Conservation (phyloP, 2,329 filamentous ascomycete species). For the Hypoxylon sp. region DNA sequence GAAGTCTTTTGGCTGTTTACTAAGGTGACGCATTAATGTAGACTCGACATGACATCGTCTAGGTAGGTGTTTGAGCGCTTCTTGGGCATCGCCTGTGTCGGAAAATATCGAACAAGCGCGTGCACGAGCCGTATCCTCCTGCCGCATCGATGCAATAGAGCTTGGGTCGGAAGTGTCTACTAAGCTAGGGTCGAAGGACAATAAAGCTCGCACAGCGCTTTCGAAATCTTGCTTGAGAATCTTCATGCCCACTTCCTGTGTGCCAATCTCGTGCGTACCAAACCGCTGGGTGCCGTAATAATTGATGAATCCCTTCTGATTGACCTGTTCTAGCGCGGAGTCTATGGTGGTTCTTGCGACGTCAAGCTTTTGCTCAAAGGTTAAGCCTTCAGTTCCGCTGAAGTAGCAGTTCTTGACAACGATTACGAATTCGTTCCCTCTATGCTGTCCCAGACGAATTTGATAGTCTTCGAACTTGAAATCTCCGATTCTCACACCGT, state of each 20-base stretch:
- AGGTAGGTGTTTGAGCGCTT: slow-evolving; percentile 79
- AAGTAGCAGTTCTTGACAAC: slow-evolving; percentile 89
- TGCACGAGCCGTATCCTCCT: slow-evolving; percentile 85
- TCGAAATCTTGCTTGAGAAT: slow-evolving; percentile 87
- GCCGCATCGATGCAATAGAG: slow-evolving; percentile 66
- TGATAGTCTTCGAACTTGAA: slow-evolving; percentile 81
- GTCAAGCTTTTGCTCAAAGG: slow-evolving; percentile 64
- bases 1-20: slow-evolving; percentile 74
- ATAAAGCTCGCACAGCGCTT: slow-evolving; percentile 82
- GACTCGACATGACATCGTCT: slow-evolving; percentile 85
- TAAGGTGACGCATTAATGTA: slow-evolving; percentile 83
- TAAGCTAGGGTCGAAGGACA: slow-evolving; percentile 78
- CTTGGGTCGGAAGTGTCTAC: slow-evolving; percentile 66
- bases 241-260: slow-evolving; percentile 85
- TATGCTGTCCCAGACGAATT: slow-evolving; percentile 85
- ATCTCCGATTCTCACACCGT: slow-evolving; percentile 79
- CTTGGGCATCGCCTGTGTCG: slow-evolving; percentile 69
- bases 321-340: slow-evolving; percentile 76
- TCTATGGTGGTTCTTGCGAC: slow-evolving; percentile 66
- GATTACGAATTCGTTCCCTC: slow-evolving; percentile 93
- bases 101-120: slow-evolving; percentile 83
- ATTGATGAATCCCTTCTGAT: slow-evolving; percentile 88
- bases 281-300: slow-evolving; percentile 99
- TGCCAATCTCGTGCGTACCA: slow-evolving; percentile 88
- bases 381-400: slow-evolving; percentile 58